Conservation (phyloP, 768 basidiomycete species). For the Leucogyrophana mollusca region DNA sequence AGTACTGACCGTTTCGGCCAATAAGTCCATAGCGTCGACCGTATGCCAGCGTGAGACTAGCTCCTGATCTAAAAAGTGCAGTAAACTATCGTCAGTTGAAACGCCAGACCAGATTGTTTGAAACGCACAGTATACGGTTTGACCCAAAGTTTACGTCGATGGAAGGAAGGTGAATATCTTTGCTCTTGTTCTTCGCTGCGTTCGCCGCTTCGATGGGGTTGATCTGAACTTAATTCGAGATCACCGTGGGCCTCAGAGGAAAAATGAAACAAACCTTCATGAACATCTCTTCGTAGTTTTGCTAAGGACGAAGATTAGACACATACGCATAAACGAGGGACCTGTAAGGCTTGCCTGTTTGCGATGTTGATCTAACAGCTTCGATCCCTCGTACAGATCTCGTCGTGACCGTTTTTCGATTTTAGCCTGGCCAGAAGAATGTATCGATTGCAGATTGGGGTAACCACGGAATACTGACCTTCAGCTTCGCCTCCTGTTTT, state of each 20-base stretch:
- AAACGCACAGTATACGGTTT: conserved; percentile 81
- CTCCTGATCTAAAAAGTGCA: conserved; percentile 59
- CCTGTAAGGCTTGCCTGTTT: conserved; percentile 62
- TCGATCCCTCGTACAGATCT: conserved; percentile 95
- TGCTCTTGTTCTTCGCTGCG: conserved; percentile 89
- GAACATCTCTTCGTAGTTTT: conserved; percentile 98
- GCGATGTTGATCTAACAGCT: conserved; percentile 87
- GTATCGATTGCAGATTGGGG: conserved; percentile 1
- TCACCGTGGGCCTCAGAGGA: not conserved
- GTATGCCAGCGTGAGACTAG: conserved; percentile 82
- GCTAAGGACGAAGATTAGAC: conserved; percentile 42
- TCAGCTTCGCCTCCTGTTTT: conserved; percentile 95
- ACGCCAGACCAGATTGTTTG: not conserved
- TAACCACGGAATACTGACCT: conserved; percentile 39
- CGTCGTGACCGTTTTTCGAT: conserved; percentile 92
- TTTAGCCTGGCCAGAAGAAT: conserved; percentile 62
- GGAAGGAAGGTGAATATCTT: conserved; percentile 91
- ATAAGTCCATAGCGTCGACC: conserved; percentile 91
- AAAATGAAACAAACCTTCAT: conserved; percentile 66
- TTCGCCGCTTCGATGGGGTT: conserved; percentile 86
- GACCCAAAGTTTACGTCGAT: conserved; percentile 98
- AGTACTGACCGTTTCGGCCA: conserved; percentile 69
- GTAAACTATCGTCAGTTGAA: conserved; percentile 5
- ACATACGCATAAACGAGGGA: not conserved
- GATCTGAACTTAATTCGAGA: conserved; percentile 45